A percentile compares a stretch with the other conserved stretches of the same genome.
phyloP scores from a whole-genome alignment of 495 filamentous ascomycete genomes.

The Cenococcum geophilum region DNA sequence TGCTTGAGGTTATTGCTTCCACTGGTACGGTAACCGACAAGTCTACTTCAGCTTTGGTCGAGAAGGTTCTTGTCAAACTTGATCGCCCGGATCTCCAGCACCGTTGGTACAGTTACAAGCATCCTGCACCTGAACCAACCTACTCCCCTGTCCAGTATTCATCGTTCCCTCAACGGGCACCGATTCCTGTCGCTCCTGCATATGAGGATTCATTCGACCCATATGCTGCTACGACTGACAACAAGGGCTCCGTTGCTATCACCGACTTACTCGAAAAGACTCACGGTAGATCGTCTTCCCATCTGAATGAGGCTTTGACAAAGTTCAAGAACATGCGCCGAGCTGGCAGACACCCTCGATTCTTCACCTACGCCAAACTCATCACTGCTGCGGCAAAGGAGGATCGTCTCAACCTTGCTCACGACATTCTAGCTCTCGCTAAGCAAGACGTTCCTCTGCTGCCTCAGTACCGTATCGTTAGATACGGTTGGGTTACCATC shows the following conservation, averaged over 20 bases:
- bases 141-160: slow-evolving; percentile 35
- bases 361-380: slow-evolving; percentile 92
- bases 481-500: slow-evolving; percentile 91
- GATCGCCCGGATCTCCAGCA: slow-evolving; percentile 53
- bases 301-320: slow-evolving; percentile 71
- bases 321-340: slow-evolving; percentile 90
- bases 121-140: slow-evolving; percentile 35
- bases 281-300: slow-evolving; percentile 57
- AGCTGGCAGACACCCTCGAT: slow-evolving; percentile 82
- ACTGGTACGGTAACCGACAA: slow-evolving; percentile 47
- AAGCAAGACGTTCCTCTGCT: slow-evolving; percentile 78
- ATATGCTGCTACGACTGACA: slow-evolving; percentile 81
- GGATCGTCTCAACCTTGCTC: slow-evolving; percentile 67
- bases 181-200: slow-evolving; percentile 40
- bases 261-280: slow-evolving; percentile 75
- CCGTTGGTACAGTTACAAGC: slow-evolving; percentile 53
- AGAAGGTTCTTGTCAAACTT: slow-evolving; percentile 52
- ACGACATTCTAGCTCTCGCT: slow-evolving; percentile 83
- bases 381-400: slow-evolving; percentile 84
- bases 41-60: slow-evolving; percentile 49
- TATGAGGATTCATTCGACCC: slow-evolving; percentile 81
- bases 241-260: slow-evolving; percentile 84
- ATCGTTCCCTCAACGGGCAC: slow-evolving; percentile 40
- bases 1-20: slow-evolving; percentile 51
- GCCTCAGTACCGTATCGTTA: slow-evolving; percentile 71